Percentiles rank a stretch among this genome's conserved stretches.
These are phyloP conservation scores for Eutrema heterophyllum DNA, from an alignment of 345 rosid species.

Conservation along the genomic window DNA sequence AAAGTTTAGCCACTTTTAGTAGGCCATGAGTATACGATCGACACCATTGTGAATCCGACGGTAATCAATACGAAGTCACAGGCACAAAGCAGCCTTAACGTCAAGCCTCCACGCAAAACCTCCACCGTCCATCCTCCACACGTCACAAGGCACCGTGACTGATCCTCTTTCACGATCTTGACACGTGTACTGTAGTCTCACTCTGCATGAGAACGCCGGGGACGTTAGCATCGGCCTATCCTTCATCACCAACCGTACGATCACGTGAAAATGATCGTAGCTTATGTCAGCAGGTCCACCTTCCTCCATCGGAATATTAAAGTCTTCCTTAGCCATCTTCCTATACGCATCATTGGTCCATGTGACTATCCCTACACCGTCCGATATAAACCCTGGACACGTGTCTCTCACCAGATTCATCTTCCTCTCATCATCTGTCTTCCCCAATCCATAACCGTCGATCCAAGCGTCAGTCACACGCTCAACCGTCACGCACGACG, in stretches of 20 bases:
- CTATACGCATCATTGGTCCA: slow-evolving; percentile 71
- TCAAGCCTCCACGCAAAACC: slow-evolving; percentile 91
- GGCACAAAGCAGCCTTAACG: slow-evolving; percentile 63
- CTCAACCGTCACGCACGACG: slow-evolving; percentile 70
- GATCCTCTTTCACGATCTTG: slow-evolving; percentile 48
- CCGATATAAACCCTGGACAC: slow-evolving; percentile 83
- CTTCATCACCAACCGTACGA: slow-evolving; percentile 64
- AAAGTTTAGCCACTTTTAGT: neutral
- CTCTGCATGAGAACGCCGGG: slow-evolving; percentile 67
- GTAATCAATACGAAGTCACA: slow-evolving; percentile 16
- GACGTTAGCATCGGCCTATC: slow-evolving; percentile 33
- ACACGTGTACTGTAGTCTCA: slow-evolving; percentile 54
- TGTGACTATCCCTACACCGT: slow-evolving; percentile 54
- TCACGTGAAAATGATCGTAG: slow-evolving; percentile 24
- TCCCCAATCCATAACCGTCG: slow-evolving; percentile 46
- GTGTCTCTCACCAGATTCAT: slow-evolving; percentile 53
- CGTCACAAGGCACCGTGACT: slow-evolving; percentile 73
- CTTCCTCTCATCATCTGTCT: slow-evolving; percentile 54
- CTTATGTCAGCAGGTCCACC: slow-evolving; percentile 23
- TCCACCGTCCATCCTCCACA: slow-evolving; percentile 73
- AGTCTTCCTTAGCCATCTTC: slow-evolving; percentile 48
- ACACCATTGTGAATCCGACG: neutral
- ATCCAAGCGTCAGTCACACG: slow-evolving; percentile 67
- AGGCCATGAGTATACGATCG: neutral
- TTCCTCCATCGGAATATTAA: slow-evolving; percentile 19